Conservation (phyloP, 164 flowering plant genomes). For the Stephania yunnanensis region DNA sequence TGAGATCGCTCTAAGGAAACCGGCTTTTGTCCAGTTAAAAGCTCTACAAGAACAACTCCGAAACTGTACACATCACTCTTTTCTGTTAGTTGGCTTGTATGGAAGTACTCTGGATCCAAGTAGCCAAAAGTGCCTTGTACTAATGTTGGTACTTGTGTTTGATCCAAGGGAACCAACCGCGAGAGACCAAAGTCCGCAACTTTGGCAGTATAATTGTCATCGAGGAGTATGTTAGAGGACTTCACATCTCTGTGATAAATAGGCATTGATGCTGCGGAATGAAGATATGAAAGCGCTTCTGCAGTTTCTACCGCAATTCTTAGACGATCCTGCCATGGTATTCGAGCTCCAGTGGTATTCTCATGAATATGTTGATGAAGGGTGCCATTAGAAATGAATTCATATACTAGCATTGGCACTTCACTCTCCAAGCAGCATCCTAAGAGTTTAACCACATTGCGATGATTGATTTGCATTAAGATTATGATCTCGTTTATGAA, state of each 20-base stretch:
- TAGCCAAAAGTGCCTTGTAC: background rate
- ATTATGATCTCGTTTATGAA: conserved; percentile 47
- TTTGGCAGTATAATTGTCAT: background rate
- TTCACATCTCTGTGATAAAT: background rate
- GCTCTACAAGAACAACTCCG: conserved; percentile 1
- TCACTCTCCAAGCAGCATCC: conserved; percentile 44
- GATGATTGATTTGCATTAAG: conserved; percentile 44
- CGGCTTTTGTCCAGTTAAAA: conserved; percentile 1
- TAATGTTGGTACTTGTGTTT: conserved; percentile 3
- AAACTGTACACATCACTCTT: conserved; percentile 1
- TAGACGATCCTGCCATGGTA: conserved; percentile 33
- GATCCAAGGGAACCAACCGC: background rate
- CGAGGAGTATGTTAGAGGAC: background rate
- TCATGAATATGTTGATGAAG: conserved; percentile 33
- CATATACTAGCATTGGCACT: conserved; percentile 44
- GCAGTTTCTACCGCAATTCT: conserved; percentile 43
- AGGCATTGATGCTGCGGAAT: conserved; percentile 36
- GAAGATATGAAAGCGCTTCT: conserved; percentile 41
- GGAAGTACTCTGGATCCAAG: conserved; percentile 1
- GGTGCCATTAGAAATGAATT: conserved; percentile 41
- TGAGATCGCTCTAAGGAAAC: background rate
- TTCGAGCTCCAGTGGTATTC: conserved; percentile 9
- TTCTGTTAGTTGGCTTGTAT: background rate
- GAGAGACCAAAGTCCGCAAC: background rate
- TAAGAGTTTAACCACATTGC: conserved; percentile 37